Evolutionary conservation across 345 rosid genomes (phyloP).

Genomic region (Syzygium aromaticum): DNA sequence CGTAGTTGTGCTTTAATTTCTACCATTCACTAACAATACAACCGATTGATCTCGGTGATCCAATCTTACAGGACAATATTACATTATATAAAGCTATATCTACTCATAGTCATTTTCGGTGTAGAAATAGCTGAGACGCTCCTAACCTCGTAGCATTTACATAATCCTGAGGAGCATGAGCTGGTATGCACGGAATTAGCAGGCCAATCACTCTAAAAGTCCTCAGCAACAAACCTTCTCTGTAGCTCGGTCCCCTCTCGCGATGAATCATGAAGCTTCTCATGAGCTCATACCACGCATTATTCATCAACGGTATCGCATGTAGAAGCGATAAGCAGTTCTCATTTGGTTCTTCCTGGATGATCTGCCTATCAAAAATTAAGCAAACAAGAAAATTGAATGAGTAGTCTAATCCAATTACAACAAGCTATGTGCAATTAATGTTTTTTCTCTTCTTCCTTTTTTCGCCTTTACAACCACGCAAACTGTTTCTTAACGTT

Average conservation of each 20-base stretch:
- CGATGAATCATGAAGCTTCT: conserved; percentile 22
- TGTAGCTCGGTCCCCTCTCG: neutral
- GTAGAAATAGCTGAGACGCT: neutral
- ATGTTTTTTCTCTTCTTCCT: neutral
- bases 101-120: neutral
- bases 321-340: conserved; percentile 44
- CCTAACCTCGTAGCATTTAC: neutral
- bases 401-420: neutral
- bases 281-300: conserved; percentile 51
- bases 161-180: neutral
- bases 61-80: neutral
- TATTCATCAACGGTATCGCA: conserved; percentile 30
- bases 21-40: neutral
- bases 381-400: neutral
- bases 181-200: neutral
- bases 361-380: conserved; percentile 15
- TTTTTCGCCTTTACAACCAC: neutral
- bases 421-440: neutral
- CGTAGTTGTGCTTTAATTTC: neutral
- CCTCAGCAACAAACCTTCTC: neutral
- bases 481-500: no score
- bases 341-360: conserved; percentile 54
- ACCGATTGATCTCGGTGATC: neutral
- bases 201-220: neutral
- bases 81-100: neutral